A percentile compares a stretch with the other conserved stretches of the same genome.
These are phyloP conservation scores for Euryodendron excelsum DNA, from an alignment of 148 eudicot species.

Conservation along the genomic window DNA sequence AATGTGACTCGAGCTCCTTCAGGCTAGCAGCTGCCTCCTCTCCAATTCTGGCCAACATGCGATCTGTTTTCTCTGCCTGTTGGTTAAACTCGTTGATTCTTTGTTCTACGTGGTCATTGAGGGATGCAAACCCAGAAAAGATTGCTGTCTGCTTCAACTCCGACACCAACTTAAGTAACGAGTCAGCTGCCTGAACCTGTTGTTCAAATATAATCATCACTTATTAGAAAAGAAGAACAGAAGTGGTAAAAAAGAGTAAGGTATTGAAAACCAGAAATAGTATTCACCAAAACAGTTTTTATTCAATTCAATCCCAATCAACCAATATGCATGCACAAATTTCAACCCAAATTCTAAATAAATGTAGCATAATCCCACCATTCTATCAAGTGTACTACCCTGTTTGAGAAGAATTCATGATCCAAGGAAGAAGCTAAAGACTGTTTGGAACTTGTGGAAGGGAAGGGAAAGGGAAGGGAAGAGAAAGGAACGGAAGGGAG, in stretches of 20 bases:
- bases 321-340: neutral
- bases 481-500: no score
- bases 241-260: neutral
- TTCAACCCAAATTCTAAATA: neutral
- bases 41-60: constrained; percentile 57
- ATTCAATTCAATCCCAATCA: neutral
- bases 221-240: neutral
- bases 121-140: constrained; percentile 88
- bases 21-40: constrained; percentile 93
- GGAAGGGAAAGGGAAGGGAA: no score
- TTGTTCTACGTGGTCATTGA: constrained; percentile 81
- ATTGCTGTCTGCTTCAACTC: constrained; percentile 86
- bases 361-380: neutral
- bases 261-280: neutral
- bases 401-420: no score
- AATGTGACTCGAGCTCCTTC: constrained; percentile 80
- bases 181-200: constrained; percentile 94
- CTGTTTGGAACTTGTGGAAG: no score
- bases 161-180: constrained; percentile 73
- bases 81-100: constrained; percentile 62
- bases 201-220: neutral
- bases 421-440: no score
- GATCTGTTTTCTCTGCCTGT: constrained; percentile 56
- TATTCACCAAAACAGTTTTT: neutral
- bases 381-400: no score